Base-by-base conservation (phyloP, 2,329 filamentous ascomycete genomes). In the Paracoccidioides brasiliensis region DNA sequence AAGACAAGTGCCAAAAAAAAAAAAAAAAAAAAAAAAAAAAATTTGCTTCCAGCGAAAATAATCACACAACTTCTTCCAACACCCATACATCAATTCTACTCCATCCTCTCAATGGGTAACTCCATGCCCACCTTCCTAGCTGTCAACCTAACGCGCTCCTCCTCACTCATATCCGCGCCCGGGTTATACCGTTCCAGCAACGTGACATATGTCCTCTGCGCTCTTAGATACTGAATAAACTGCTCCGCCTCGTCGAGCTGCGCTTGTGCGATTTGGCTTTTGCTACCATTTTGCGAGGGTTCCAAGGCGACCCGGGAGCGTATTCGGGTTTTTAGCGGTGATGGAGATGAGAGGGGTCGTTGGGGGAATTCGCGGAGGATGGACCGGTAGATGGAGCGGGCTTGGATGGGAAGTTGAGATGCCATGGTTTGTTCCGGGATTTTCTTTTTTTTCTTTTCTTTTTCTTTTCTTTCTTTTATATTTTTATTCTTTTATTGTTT, bases 181-280 rank as follows among this genome's bases (percentile, higher is more conserved):
- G 90, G 90, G 70, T 97, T 97, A 73, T 98, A 97, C 63, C 90
- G 80, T 72, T 96, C 90, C 41, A 97, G 70, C 45, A 97, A 74
- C 14, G 82, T 84, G 32, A 82, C 80, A 69, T 97, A 96, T 67
- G 81, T 81, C 53, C 90, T 78, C 75, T 98, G 93, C n/a, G 90
- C 85, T 63, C 82, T 81, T 22, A 93, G 78, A 68, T 95, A 97
- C 56, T 82, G 79, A 32, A 90, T 72, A 62, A 89, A 82, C 70
- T 97, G 89, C 60, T 88, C 82, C n/a, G 82, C 85, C 62, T 88
- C 74, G 52, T 77, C 68, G 12, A 73, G 49, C 30, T 68, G 65
- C n/a, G 63, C 61, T 44, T 41, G 71, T n/a, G 72, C 66, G 32
- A 59, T 50, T 55, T 63, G 54, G 62, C 51, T 59, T 59, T 64